Evolutionary conservation across 352 stramenopile species (phyloP), one percentile per base, ranked within the genome.

Genomic region (Lagenidium giganteum): DNA sequence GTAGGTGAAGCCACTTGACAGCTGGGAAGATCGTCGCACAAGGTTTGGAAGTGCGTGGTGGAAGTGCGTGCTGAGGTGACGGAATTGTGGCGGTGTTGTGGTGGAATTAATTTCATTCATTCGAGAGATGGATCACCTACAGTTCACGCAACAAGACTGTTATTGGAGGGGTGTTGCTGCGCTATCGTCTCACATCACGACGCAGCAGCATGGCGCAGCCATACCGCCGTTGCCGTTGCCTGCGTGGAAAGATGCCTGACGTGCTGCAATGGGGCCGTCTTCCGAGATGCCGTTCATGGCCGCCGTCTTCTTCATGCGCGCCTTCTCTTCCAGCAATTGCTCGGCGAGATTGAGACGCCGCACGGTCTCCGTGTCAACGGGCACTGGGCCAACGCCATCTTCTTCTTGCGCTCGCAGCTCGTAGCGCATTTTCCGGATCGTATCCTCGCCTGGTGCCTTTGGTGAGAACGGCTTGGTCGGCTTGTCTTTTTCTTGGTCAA

Each of bases 391-490:
- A n/a, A n/a, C n/a, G n/a, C 52, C 57, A 82, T 57, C 9, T 61
- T 67, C 44, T 83, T 67, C 11, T 51, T 40, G 27, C 67, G 70
- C 50, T 83, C 70, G n/a, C n/a, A n/a, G 46, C 22, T 56, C 53
- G 21, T 86, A 57, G 5, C 77, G 73, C 73, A 89, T 87, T 21
- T 71, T 58, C 25, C 71, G 61, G 61, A 89, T 89, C 18, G 73
- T 82, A 12, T 58, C 67, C 20, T 43, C 64, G 12, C 71, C 71
- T 0, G 77, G 77, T 5, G 77, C 71, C 18, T 62, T 85, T 4
- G 77, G 77, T 3, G 77, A 89, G 44, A 67, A 89, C 26, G 77
- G 73, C 25, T 85, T 85, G 23, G 53, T 51, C 6, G 61, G 49
- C 21, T 64, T 52, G 26, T 57, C 55, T 34, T 52, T 30, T 5